Conservation (phyloP, 2,329 filamentous ascomycete genomes). For the Exophiala phaeomuriformis region DNA sequence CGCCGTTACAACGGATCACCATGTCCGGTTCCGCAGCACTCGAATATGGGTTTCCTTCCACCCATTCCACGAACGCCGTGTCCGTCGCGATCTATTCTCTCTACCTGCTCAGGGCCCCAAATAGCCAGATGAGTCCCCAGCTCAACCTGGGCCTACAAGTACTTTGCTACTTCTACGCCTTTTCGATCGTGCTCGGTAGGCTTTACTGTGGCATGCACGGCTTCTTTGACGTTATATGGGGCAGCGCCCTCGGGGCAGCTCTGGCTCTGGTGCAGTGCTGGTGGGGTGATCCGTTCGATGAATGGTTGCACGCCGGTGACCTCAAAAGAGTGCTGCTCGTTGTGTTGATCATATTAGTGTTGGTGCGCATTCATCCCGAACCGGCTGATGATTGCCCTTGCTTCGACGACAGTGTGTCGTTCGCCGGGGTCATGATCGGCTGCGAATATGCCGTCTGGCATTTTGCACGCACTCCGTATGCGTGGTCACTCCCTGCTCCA, state of each 20-base stretch:
- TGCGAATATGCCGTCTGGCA: slow-evolving; percentile 79
- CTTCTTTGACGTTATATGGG: slow-evolving; percentile 81
- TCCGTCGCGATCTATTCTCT: slow-evolving; percentile 84
- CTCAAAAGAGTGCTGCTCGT: slow-evolving; percentile 59
- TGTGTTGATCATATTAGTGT: slow-evolving; percentile 59
- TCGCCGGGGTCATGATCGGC: slow-evolving; percentile 83
- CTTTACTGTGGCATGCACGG: slow-evolving; percentile 99
- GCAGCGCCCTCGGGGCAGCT: slow-evolving; percentile 65
- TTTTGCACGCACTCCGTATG: slow-evolving; percentile 54
- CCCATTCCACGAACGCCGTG: slow-evolving; percentile 93
- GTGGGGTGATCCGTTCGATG: slow-evolving; percentile 56
- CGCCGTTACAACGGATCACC: slow-evolving; percentile 85
- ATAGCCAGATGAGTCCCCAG: slow-evolving; percentile 46
- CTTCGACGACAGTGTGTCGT: slow-evolving; percentile 92
- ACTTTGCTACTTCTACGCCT: slow-evolving; percentile 73
- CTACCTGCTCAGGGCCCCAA: slow-evolving; percentile 51
- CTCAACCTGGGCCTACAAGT: slow-evolving; percentile 58
- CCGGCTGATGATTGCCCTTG: slow-evolving; percentile 95
- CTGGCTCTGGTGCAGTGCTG: slow-evolving; percentile 51
- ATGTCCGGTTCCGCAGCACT: slow-evolving; percentile 94
- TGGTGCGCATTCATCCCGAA: slow-evolving; percentile 87
- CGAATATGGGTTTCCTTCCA: slow-evolving; percentile 95
- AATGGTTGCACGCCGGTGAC: slow-evolving; percentile 57
- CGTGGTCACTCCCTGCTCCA: slow-evolving; percentile 46
- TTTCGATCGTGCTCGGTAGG: slow-evolving; percentile 82